Percentiles rank a stretch among this genome's conserved stretches.
Conservation (phyloP, 192 early-diverging fungal genomes). For the Backusella sp. region DNA sequence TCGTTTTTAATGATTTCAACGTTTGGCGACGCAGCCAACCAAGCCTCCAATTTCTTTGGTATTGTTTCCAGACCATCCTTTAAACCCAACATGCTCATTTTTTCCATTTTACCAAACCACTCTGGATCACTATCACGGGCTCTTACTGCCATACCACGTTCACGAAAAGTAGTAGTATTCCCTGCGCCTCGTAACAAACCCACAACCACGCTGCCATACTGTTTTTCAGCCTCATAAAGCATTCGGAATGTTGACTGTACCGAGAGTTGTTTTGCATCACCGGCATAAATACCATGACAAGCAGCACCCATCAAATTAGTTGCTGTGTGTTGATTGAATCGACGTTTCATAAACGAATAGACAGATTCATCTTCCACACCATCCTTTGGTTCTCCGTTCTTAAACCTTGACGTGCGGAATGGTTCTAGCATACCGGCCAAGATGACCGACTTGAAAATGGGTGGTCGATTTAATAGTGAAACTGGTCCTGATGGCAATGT, state of each 20-base stretch:
- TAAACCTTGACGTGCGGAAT: slow-evolving; percentile 25
- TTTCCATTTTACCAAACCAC: slow-evolving; percentile 56
- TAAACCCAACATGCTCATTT: slow-evolving; percentile 80
- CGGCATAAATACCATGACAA: slow-evolving; percentile 92
- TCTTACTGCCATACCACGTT: slow-evolving; percentile 34
- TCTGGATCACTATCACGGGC: slow-evolving; percentile 39
- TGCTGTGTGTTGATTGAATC: slow-evolving; percentile 73
- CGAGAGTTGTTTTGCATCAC: slow-evolving; percentile 78
- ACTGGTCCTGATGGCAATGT: slow-evolving; percentile 48
- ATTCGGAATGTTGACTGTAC: slow-evolving; percentile 70
- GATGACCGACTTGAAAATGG: slow-evolving; percentile 57
- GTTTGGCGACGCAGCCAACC: slow-evolving; percentile 51
- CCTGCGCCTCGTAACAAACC: slow-evolving; percentile 31
- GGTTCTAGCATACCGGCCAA: slow-evolving; percentile 59
- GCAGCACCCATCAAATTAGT: slow-evolving; percentile 84
- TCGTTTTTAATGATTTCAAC: slow-evolving; percentile 55
- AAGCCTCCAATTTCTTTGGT: slow-evolving; percentile 50
- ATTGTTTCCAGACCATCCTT: slow-evolving; percentile 74
- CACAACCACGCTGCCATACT: slow-evolving; percentile 49
- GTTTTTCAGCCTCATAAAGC: slow-evolving; percentile 68
- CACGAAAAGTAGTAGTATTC: slow-evolving; percentile 32
- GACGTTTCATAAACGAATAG: slow-evolving; percentile 73
- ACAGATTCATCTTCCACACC: slow-evolving; percentile 74
- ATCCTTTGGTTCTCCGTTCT: neutral
- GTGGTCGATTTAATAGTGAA: slow-evolving; percentile 34